Evolutionary conservation across 805 yeast species (phyloP).

Genomic region (Ogataea parapolymorpha): DNA sequence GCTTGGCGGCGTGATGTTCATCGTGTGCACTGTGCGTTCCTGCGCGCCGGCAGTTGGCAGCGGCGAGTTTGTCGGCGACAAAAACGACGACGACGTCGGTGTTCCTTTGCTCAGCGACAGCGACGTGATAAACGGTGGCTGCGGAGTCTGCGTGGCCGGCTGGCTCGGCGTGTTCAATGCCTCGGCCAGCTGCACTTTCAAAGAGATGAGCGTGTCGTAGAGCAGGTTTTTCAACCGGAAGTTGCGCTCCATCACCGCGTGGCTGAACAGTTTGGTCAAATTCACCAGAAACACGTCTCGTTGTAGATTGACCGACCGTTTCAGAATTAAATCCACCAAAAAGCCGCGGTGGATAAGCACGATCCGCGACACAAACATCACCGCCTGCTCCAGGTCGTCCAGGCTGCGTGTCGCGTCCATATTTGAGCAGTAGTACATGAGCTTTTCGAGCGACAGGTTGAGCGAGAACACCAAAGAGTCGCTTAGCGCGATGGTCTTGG

Average conservation of each 20-base stretch:
- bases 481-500: slow-evolving; percentile 25
- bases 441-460: slow-evolving; percentile 38
- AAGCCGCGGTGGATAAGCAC: slow-evolving; percentile 55
- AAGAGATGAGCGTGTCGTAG: slow-evolving; percentile 55
- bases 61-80: slow-evolving; percentile 27
- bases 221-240: slow-evolving; percentile 53
- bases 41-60: slow-evolving; percentile 26
- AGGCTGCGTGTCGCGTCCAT: slow-evolving; percentile 23
- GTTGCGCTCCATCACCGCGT: slow-evolving; percentile 40
- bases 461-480: slow-evolving; percentile 42
- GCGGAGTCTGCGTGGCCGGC: slow-evolving; percentile 10
- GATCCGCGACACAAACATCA: slow-evolving; percentile 50
- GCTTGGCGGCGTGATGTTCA: slow-evolving; percentile 33
- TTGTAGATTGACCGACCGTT: slow-evolving; percentile 37
- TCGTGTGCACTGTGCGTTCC: slow-evolving; percentile 14
- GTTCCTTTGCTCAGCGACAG: slow-evolving; percentile 22
- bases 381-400: slow-evolving; percentile 29
- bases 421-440: slow-evolving; percentile 31
- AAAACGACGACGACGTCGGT: slow-evolving; percentile 18
- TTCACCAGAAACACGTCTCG: slow-evolving; percentile 46
- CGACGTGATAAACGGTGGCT: slow-evolving; percentile 17
- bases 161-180: slow-evolving; percentile 17
- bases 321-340: slow-evolving; percentile 43
- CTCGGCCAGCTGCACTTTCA: slow-evolving; percentile 40
- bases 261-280: slow-evolving; percentile 44